phyloP scores from a whole-genome alignment of 73 alveolate species.

The Paramecium tetraurelia region DNA sequence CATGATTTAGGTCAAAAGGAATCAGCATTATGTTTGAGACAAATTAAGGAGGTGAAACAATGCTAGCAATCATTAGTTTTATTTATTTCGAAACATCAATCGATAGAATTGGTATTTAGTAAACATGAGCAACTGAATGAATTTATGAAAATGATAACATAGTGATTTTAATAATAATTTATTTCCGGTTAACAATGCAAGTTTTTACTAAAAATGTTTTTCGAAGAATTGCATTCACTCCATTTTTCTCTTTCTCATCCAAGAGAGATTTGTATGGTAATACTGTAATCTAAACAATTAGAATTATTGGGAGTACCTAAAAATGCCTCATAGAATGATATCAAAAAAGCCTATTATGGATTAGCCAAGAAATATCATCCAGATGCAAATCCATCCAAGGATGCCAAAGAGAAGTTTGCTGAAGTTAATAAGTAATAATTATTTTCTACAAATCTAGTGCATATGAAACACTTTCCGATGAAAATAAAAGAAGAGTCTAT shows the following conservation, averaged over 20 bases:
- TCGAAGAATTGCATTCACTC: background rate
- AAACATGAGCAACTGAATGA: background rate
- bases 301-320: slow-evolving; percentile 77
- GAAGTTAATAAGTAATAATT: slow-evolving; percentile 68
- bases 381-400: slow-evolving; percentile 80
- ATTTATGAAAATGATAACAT: background rate
- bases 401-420: slow-evolving; percentile 92
- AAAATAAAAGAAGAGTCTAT: slow-evolving; percentile 73
- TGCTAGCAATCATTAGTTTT: background rate
- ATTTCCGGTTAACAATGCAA: slow-evolving; percentile 29
- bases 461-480: slow-evolving; percentile 85
- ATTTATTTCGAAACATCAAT: background rate
- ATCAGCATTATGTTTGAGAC: background rate
- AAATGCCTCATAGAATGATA: slow-evolving; percentile 82
- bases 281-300: background rate
- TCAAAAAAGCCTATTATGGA: slow-evolving; percentile 88
- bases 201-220: background rate
- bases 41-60: background rate
- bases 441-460: slow-evolving; percentile 66
- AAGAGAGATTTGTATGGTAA: slow-evolving; percentile 30
- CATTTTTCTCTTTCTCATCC: background rate
- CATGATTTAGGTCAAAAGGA: background rate
- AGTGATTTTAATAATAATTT: slow-evolving; percentile 5
- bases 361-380: slow-evolving; percentile 90
- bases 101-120: background rate